Percentiles rank a stretch among this genome's conserved stretches.
Conservation (phyloP, 768 basidiomycete genomes). For the Vararia minispora region DNA sequence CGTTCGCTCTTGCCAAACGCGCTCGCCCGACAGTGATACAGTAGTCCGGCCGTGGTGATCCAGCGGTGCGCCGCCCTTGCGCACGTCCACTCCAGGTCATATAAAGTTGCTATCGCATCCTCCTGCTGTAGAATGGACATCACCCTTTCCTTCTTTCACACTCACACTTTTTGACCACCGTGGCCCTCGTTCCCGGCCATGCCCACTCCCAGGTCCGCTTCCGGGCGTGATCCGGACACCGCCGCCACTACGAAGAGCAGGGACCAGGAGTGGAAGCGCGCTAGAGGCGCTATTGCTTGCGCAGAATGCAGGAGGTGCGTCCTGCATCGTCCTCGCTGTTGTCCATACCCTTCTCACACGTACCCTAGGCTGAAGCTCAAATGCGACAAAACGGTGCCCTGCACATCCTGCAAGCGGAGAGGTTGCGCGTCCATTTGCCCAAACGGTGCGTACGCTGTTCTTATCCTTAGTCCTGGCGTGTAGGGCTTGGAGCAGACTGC, state of each 20-base stretch:
- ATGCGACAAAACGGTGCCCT: conserved; percentile 60
- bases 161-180: too few species aligned
- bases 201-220: too few species aligned
- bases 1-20: too few species aligned
- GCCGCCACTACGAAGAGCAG: conserved; percentile 1
- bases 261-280: conserved; percentile 15
- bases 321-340: background rate
- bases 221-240: background rate
- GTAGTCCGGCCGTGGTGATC: too few species aligned
- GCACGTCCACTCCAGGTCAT: too few species aligned
- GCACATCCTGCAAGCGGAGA: conserved; percentile 49
- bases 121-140: too few species aligned
- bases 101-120: too few species aligned
- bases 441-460: conserved; percentile 28
- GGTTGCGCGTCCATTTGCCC: conserved; percentile 74
- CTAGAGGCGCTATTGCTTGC: conserved; percentile 12
- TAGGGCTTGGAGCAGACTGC: too few species aligned
- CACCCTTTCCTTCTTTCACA: too few species aligned
- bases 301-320: conserved; percentile 14
- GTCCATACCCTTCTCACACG: background rate
- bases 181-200: too few species aligned
- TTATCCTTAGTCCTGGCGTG: background rate
- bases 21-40: too few species aligned
- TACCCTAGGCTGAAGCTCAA: conserved; percentile 47
- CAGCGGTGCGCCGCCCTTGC: too few species aligned